Evolutionary conservation across 345 rosid species (phyloP).

Genomic region (Gossypium sturtianum): DNA sequence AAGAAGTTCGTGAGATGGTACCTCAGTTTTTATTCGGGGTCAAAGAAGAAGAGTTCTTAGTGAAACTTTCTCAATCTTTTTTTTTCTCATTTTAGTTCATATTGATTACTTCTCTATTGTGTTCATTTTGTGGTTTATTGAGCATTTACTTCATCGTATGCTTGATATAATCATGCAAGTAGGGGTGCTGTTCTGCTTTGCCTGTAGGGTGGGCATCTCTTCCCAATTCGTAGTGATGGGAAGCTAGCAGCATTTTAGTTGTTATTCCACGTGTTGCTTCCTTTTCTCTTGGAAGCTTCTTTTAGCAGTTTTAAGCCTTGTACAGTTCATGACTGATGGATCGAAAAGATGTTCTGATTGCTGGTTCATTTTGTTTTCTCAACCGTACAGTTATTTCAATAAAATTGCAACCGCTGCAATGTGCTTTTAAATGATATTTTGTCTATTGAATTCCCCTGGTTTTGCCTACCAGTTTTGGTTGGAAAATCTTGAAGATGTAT

Average conservation of each 20-base stretch:
- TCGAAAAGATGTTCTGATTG: conserved; percentile 1
- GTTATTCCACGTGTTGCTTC: conserved; percentile 5
- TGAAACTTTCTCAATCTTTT: conserved; percentile 4
- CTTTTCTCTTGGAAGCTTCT: not conserved
- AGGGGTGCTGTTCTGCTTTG: not conserved
- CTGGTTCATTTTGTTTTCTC: not conserved
- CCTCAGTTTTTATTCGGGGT: conserved; percentile 35
- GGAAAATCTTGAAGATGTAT: not conserved
- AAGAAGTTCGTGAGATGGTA: conserved; percentile 78
- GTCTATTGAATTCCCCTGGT: not conserved
- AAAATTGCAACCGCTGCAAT: conserved; percentile 6
- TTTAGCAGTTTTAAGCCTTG: conserved; percentile 7
- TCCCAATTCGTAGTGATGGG: not conserved
- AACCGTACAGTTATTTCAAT: not conserved
- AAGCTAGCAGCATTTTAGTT: not conserved
- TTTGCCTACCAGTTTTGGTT: not conserved
- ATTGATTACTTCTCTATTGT: not conserved
- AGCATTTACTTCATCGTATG: not conserved
- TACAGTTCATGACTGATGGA: conserved; percentile 7
- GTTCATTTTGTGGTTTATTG: not conserved
- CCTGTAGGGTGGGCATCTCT: not conserved
- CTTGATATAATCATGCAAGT: not conserved
- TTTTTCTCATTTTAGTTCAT: conserved; percentile 9
- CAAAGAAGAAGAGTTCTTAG: conserved; percentile 46
- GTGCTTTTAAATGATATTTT: not conserved